A percentile compares a stretch with the other conserved stretches of the same genome.
Evolutionary conservation across 495 filamentous ascomycete species (phyloP).

Genomic region (Letharia lupina): DNA sequence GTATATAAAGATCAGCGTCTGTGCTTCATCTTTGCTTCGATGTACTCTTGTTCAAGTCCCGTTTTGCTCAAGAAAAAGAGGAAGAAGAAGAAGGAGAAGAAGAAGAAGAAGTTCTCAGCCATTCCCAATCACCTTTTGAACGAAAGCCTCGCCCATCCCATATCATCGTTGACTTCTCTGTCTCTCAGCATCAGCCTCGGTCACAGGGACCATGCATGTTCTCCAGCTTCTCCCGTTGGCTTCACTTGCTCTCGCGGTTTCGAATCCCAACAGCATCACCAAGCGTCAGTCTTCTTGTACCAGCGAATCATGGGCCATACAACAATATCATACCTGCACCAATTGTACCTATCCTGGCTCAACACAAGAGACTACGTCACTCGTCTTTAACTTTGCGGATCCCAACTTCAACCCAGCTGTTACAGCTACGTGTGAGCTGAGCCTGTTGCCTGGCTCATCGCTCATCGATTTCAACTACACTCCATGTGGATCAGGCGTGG

Average conservation of each 20-base stretch:
- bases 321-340: constrained; percentile 5
- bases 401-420: constrained; percentile 5
- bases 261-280: not conserved
- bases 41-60: not conserved
- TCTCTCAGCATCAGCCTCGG: not conserved
- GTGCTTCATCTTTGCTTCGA: not conserved
- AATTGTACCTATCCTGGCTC: not conserved
- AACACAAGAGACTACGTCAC: not conserved
- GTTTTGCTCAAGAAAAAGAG: not conserved
- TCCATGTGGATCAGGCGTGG: constrained; percentile 2
- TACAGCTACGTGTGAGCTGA: not conserved
- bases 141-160: not conserved
- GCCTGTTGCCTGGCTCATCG: not conserved
- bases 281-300: constrained; percentile 10
- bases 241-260: constrained; percentile 9
- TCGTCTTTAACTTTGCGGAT: not conserved
- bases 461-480: not conserved
- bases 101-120: not conserved
- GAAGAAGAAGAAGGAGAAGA: not conserved
- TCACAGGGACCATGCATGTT: constrained; percentile 1
- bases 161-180: not conserved
- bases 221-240: constrained; percentile 12
- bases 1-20: not conserved
- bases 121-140: not conserved
- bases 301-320: constrained; percentile 12